Evolutionary conservation across 2,329 filamentous ascomycete genomes (phyloP).

Genomic region (Hymenoscyphus occultus): DNA sequence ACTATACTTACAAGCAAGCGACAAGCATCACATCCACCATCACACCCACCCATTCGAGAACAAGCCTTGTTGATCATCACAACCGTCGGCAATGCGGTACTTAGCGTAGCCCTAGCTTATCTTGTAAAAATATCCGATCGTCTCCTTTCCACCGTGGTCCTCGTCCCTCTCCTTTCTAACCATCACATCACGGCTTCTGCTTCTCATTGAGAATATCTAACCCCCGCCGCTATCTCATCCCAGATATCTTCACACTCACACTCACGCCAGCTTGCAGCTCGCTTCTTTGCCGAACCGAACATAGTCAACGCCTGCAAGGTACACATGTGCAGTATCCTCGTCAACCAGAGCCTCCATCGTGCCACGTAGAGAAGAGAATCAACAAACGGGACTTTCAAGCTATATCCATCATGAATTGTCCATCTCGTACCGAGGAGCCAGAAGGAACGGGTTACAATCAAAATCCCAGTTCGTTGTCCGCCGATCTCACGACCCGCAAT

Average conservation of each 20-base stretch:
- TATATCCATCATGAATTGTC: conserved; percentile 56
- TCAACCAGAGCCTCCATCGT: background rate
- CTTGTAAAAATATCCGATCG: no score
- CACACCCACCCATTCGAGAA: no score
- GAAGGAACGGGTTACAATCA: conserved; percentile 58
- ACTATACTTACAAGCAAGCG: no score
- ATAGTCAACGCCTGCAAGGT: background rate
- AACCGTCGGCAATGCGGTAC: no score
- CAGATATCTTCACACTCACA: background rate
- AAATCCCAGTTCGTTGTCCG: conserved; percentile 54
- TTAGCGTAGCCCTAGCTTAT: no score
- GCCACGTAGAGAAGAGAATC: background rate
- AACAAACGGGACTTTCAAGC: background rate
- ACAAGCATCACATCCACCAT: no score
- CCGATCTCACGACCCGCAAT: conserved; percentile 59
- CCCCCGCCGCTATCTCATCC: background rate
- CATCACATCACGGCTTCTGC: no score
- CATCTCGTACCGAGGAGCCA: conserved; percentile 57
- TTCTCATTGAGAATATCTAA: background rate
- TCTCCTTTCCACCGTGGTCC: no score
- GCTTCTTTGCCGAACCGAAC: background rate
- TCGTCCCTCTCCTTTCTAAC: no score
- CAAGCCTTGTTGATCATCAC: no score
- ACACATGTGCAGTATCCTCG: background rate
- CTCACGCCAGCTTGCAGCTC: background rate